Conservation (phyloP, 805 yeast genomes). For the Barnettozyma populi region DNA sequence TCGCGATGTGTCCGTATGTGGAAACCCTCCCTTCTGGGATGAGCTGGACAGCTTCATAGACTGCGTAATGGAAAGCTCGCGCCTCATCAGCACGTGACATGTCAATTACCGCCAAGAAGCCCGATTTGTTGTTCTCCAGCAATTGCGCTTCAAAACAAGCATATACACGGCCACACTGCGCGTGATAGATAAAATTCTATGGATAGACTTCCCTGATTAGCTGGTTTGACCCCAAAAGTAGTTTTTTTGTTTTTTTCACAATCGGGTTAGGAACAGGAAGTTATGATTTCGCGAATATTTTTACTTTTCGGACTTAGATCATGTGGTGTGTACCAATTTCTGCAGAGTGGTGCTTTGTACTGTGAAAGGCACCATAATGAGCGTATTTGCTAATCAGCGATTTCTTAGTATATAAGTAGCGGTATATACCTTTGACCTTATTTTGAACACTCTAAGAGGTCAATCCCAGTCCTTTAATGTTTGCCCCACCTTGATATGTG, state of each 20-base stretch:
- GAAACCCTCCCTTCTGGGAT: slow-evolving; percentile 64
- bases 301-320: neutral
- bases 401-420: too few species aligned
- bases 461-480: too few species aligned
- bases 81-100: slow-evolving; percentile 36
- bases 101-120: neutral
- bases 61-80: slow-evolving; percentile 54
- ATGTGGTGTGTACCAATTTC: neutral
- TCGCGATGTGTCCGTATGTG: slow-evolving; percentile 74
- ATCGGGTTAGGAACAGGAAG: neutral
- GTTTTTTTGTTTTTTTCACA: neutral
- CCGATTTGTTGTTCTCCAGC: neutral
- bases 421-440: too few species aligned
- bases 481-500: neutral
- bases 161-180: slow-evolving; percentile 4
- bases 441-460: too few species aligned
- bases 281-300: neutral
- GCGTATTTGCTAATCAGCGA: too few species aligned
- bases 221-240: neutral
- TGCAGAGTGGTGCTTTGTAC: too few species aligned
- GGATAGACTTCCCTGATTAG: neutral
- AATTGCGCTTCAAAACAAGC: slow-evolving; percentile 5
- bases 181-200: neutral
- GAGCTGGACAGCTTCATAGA: slow-evolving; percentile 44
- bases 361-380: too few species aligned